Conservation (phyloP, 139 green algal genomes). For the Yamagishiella unicocca region DNA sequence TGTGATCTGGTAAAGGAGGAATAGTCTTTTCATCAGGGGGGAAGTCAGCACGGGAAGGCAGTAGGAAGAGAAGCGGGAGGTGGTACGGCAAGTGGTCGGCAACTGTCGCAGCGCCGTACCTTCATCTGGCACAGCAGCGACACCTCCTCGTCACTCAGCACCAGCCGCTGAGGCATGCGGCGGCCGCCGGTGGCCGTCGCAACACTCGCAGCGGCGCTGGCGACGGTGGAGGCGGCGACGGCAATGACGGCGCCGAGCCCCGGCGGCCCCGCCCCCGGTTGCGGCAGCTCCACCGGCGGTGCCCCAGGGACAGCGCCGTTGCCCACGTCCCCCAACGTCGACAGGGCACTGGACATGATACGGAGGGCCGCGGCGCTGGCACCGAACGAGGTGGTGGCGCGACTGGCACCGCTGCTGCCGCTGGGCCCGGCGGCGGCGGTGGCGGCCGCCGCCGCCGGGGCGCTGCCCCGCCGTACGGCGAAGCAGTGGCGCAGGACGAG, state of each 20-base stretch:
- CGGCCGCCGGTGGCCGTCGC: neutral
- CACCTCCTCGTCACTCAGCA: conserved; percentile 5
- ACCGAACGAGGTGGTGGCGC: neutral
- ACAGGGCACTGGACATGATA: neutral
- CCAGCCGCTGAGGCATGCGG: neutral
- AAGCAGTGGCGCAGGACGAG: conserved; percentile 32
- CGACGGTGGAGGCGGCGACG: neutral
- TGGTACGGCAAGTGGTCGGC: no score
- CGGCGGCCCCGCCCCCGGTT: neutral
- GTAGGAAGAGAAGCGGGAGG: no score
- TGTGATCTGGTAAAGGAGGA: no score
- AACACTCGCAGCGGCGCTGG: neutral
- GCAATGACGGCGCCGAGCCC: neutral
- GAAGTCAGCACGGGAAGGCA: no score
- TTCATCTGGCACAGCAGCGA: neutral
- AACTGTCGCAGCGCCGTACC: no score
- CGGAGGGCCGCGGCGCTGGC: neutral
- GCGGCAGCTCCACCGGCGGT: neutral
- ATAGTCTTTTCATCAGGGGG: no score
- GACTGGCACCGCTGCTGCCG: no score
- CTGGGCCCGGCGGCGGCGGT: no score
- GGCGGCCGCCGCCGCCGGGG: neutral
- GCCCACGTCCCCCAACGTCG: neutral
- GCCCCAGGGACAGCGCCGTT: neutral
- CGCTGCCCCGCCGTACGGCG: neutral